Conservation (phyloP, 805 yeast species). For the Myxozyma sirexii region DNA sequence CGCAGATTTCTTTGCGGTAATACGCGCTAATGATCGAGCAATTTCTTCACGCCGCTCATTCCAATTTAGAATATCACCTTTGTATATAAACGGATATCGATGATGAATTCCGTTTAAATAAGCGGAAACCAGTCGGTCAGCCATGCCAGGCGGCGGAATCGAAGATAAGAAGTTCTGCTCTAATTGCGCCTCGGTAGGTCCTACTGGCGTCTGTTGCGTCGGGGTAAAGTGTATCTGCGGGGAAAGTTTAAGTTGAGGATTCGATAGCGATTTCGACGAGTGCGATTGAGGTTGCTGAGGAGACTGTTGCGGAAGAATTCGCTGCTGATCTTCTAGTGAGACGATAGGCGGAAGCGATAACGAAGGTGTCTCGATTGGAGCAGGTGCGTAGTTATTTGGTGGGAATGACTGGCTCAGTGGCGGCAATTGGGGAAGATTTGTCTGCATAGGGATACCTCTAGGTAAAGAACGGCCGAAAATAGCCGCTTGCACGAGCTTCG, state of each 20-base stretch:
- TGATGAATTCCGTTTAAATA: slow-evolving; percentile 26
- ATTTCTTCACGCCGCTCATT: slow-evolving; percentile 16
- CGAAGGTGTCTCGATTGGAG: slow-evolving; percentile 4
- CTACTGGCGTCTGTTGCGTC: neutral
- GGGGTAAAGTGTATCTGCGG: neutral
- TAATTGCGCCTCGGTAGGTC: slow-evolving; percentile 13
- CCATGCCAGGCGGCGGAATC: slow-evolving; percentile 19
- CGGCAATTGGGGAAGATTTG: slow-evolving; percentile 22
- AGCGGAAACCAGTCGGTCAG: slow-evolving; percentile 24
- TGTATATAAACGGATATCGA: slow-evolving; percentile 28
- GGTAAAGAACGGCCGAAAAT: slow-evolving; percentile 25
- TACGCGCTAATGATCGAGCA: slow-evolving; percentile 18
- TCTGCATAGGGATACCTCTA: slow-evolving; percentile 11
- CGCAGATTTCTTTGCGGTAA: slow-evolving; percentile 10
- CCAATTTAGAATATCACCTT: slow-evolving; percentile 19
- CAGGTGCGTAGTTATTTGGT: slow-evolving; percentile 1
- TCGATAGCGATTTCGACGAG: no score
- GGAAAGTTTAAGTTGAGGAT: neutral
- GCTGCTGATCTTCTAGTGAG: neutral
- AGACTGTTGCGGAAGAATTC: neutral
- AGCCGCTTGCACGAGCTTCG: slow-evolving; percentile 32
- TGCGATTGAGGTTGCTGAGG: neutral
- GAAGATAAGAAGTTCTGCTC: slow-evolving; percentile 14
- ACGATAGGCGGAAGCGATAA: slow-evolving; percentile 7
- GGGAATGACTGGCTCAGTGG: slow-evolving; percentile 3